phyloP scores from a whole-genome alignment of 169 alveolate species.

The Plasmodium reichenowi region DNA sequence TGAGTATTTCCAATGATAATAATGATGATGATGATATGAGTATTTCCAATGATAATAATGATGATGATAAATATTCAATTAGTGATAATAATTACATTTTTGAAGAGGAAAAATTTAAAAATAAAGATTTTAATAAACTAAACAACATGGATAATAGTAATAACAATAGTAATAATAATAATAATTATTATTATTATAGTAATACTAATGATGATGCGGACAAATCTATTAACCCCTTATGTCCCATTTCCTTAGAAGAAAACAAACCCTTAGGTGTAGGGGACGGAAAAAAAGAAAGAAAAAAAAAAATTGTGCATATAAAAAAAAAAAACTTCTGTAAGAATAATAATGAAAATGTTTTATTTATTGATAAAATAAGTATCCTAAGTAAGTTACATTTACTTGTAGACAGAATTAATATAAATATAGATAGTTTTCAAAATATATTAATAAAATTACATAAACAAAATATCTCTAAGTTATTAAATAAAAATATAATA shows the following conservation, averaged over 20 bases:
- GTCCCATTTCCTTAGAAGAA: not conserved
- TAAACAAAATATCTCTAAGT: slow-evolving; percentile 29
- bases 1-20: too few relatives aligned
- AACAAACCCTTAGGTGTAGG: not conserved
- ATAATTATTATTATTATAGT: too few relatives aligned
- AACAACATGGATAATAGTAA: too few relatives aligned
- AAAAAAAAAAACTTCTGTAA: not conserved
- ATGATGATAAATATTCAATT: too few relatives aligned
- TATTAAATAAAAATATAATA: slow-evolving; percentile 40
- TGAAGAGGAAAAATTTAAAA: too few relatives aligned
- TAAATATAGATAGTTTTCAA: slow-evolving; percentile 57
- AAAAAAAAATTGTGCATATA: not conserved
- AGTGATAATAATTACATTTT: too few relatives aligned
- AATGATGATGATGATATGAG: too few relatives aligned
- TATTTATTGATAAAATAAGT: slow-evolving; percentile 45
- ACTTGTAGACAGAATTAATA: slow-evolving; percentile 39
- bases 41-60: too few relatives aligned
- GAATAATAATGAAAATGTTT: not conserved
- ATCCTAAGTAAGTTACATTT: slow-evolving; percentile 32
- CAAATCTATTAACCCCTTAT: too few relatives aligned
- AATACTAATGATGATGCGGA: too few relatives aligned
- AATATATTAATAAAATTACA: slow-evolving; percentile 54
- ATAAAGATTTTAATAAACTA: too few relatives aligned
- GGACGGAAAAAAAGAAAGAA: not conserved
- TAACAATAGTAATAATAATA: too few relatives aligned